phyloP scores from a whole-genome alignment of 2,329 filamentous ascomycete species.

The Mycocentrospora acerina region DNA sequence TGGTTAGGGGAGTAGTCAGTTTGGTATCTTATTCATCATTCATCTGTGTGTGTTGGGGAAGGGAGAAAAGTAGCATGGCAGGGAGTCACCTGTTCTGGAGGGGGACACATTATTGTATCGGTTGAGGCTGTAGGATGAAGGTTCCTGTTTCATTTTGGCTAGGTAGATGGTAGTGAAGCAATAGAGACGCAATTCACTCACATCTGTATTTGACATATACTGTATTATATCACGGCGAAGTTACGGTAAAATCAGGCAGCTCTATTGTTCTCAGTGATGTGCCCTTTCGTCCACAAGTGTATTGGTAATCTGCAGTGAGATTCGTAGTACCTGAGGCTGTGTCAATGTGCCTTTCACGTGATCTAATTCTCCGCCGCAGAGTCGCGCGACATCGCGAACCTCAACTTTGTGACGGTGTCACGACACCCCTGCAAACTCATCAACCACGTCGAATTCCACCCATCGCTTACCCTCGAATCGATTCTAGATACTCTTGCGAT shows the following conservation, averaged over 20 bases:
- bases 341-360: too few species aligned
- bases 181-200: constrained; percentile 23
- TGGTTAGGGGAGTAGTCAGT: constrained; percentile 19
- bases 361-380: constrained; percentile 8
- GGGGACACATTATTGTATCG: constrained; percentile 8
- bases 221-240: too few species aligned
- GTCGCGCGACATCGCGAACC: constrained; percentile 14
- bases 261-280: too few species aligned
- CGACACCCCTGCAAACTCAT: constrained; percentile 33
- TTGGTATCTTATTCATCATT: constrained; percentile 27
- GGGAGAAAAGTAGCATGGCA: constrained; percentile 33
- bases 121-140: constrained; percentile 16
- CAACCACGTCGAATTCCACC: constrained; percentile 19
- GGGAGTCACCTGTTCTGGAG: constrained; percentile 22
- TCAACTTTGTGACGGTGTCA: constrained; percentile 16
- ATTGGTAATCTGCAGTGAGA: too few species aligned
- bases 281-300: too few species aligned
- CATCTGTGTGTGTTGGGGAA: constrained; percentile 23
- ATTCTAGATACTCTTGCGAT: constrained; percentile 27
- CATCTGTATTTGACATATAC: too few species aligned
- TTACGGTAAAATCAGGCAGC: too few species aligned
- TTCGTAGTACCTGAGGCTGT: too few species aligned
- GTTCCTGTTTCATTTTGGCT: constrained; percentile 14
- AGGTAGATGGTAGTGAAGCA: constrained; percentile 24
- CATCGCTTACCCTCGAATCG: constrained; percentile 20